These are phyloP conservation scores for Pichia sp. DNA, from an alignment of 1,139 yeast species.

Conservation along the genomic window DNA sequence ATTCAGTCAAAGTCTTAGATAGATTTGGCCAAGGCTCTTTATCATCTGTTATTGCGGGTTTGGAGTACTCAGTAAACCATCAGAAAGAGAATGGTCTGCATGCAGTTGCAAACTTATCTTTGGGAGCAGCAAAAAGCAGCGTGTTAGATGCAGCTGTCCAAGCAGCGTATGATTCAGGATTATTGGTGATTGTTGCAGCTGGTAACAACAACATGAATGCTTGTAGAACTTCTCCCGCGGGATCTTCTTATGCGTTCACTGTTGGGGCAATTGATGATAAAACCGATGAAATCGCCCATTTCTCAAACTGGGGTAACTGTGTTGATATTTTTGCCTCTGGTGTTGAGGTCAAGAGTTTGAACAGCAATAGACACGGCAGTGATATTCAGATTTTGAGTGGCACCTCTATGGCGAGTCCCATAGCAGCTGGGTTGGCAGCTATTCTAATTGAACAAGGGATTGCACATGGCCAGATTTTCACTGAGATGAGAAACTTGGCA, in stretches of 20 bases:
- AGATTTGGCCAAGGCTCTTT: constrained; percentile 61
- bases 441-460: constrained; percentile 60
- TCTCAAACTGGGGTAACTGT: constrained; percentile 86
- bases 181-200: constrained; percentile 83
- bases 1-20: constrained; percentile 71
- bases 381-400: constrained; percentile 56
- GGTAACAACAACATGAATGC: constrained; percentile 80
- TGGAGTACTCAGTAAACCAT: constrained; percentile 69
- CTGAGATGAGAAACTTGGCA: constrained; percentile 38
- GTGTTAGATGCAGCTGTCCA: constrained; percentile 69
- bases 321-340: constrained; percentile 86
- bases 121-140: constrained; percentile 65
- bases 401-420: constrained; percentile 85
- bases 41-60: constrained; percentile 63
- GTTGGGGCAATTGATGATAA: constrained; percentile 85
- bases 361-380: constrained; percentile 27
- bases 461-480: constrained; percentile 38
- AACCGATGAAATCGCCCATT: constrained; percentile 62
- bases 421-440: constrained; percentile 71
- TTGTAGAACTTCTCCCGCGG: constrained; percentile 55
- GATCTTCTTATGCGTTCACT: constrained; percentile 61
- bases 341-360: constrained; percentile 53
- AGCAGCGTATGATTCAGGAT: constrained; percentile 65
- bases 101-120: constrained; percentile 75
- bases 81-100: constrained; percentile 28